Conservation (phyloP, 768 basidiomycete genomes). For the Termitomyces sp. region DNA sequence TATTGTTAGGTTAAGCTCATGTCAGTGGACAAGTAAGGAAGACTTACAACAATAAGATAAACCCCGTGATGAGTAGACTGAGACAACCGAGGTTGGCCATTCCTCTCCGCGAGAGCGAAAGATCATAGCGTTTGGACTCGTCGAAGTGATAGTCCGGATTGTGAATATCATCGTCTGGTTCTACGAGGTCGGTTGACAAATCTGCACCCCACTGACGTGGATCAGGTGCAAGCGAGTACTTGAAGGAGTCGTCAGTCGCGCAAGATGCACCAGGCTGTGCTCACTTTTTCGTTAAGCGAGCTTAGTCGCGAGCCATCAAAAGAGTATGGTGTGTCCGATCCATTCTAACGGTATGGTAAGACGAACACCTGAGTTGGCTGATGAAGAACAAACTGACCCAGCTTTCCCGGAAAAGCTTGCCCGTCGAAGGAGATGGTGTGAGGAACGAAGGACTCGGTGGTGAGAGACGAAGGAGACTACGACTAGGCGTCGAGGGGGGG, state of each 20-base stretch:
- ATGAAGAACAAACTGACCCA: conserved; percentile 26
- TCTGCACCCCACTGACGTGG: conserved; percentile 65
- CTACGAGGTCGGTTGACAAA: conserved; percentile 49
- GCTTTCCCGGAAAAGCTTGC: conserved; percentile 37
- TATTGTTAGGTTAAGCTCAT: not conserved
- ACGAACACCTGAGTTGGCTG: not conserved
- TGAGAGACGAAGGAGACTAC: conserved; percentile 22
- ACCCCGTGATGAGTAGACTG: conserved; percentile 41
- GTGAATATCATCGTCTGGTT: conserved; percentile 72
- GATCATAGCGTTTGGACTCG: conserved; percentile 29
- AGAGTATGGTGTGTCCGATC: conserved; percentile 44
- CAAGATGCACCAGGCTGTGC: not conserved
- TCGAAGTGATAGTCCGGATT: conserved; percentile 46
- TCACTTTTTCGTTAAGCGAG: conserved; percentile 44
- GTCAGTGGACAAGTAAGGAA: not conserved
- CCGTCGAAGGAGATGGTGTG: conserved; percentile 24
- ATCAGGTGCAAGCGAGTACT: conserved; percentile 68
- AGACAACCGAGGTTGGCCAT: conserved; percentile 74
- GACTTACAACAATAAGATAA: conserved; percentile 60
- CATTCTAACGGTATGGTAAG: conserved; percentile 15
- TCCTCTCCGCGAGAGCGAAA: conserved; percentile 57
- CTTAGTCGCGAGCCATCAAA: conserved; percentile 36
- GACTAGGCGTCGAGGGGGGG: conserved; percentile 27
- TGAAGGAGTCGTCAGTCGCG: not conserved
- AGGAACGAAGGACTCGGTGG: conserved; percentile 6